These are phyloP conservation scores for Scalesia atractyloides DNA, from an alignment of 129 eudicot genomes.

Conservation along the genomic window DNA sequence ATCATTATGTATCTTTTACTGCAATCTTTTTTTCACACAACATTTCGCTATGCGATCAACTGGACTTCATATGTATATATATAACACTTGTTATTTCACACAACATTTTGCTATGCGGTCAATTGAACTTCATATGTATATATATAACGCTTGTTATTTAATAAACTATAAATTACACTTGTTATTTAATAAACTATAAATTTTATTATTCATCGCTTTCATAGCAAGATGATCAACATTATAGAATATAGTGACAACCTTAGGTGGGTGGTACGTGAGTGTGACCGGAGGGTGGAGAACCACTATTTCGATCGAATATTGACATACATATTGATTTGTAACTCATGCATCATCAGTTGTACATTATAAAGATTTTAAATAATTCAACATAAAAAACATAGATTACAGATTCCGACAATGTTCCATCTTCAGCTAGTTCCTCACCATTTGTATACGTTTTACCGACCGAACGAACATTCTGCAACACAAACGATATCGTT, in stretches of 20 bases:
- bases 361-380: not conserved
- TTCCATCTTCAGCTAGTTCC: slow-evolving; percentile 13
- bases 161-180: not conserved
- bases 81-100: too few species aligned
- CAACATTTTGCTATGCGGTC: too few species aligned
- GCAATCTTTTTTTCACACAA: too few species aligned
- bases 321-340: not conserved
- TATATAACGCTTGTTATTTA: too few species aligned
- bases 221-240: not conserved
- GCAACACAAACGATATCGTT: slow-evolving; percentile 3
- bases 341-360: not conserved
- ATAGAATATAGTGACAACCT: not conserved
- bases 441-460: slow-evolving; percentile 30
- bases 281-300: not conserved
- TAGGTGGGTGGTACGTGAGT: not conserved
- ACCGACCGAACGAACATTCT: slow-evolving; percentile 34
- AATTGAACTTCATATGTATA: too few species aligned
- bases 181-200: not conserved
- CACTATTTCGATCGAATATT: not conserved
- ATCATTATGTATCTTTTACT: too few species aligned
- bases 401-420: not conserved
- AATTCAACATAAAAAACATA: not conserved
- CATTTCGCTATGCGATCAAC: too few species aligned
- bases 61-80: too few species aligned
- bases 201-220: not conserved